Conservation (phyloP, 306 rosid species). For the Hylodesmum podocarpum region DNA sequence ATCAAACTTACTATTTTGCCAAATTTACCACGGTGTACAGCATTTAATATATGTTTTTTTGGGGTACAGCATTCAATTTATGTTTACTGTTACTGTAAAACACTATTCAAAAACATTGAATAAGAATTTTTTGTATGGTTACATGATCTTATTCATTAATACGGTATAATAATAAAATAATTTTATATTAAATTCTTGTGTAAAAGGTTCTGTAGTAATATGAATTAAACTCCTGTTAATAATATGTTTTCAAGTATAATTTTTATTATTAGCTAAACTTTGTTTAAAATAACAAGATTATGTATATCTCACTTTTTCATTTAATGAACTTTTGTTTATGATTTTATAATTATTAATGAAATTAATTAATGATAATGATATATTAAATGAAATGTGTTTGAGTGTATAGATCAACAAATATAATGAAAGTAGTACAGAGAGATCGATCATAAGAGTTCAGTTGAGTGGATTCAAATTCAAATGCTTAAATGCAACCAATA, state of each 20-base stretch:
- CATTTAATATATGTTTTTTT: no score
- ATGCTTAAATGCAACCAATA: neutral
- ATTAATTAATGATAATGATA: neutral
- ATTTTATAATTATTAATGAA: neutral
- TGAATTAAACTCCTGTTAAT: no score
- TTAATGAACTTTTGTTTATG: neutral
- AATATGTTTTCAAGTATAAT: no score
- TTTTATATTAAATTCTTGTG: neutral
- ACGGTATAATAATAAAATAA: no score
- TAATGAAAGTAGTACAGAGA: neutral
- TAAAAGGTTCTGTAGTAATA: no score
- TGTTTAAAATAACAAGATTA: neutral
- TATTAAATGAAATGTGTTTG: neutral
- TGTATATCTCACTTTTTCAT: neutral
- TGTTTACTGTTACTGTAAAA: no score
- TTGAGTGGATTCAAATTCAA: no score
- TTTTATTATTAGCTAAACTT: neutral
- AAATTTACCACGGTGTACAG: no score
- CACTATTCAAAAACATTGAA: no score
- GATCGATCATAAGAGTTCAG: neutral
- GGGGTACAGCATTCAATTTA: no score
- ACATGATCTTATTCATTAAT: neutral
- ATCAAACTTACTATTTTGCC: no score
- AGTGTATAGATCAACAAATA: neutral
- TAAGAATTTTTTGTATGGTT: no score